Evolutionary conservation across 352 stramenopile species (phyloP), one percentile per base, ranked within the genome.

Genomic region (Globisporangium perplexum): DNA sequence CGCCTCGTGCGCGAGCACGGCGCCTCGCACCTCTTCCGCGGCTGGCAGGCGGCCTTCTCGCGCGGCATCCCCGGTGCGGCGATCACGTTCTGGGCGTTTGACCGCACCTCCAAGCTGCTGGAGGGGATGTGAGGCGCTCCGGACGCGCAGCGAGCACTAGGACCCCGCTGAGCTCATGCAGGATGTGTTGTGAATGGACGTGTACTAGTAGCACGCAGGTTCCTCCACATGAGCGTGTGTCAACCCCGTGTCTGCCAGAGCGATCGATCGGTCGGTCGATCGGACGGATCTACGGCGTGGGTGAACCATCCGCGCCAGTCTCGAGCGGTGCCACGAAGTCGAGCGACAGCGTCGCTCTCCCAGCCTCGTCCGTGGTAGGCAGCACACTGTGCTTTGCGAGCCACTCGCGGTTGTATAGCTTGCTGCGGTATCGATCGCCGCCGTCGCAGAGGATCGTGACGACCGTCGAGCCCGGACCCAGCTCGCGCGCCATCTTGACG

Each of bases 361-460:
- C 60, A 3, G 23, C 41, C 30, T 50, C 48, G 43, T 68, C 42
- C 24, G 47, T 60, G 8, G 53, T 53, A 7, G 70, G 69, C 26
- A 74, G 14, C 45, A 95, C 52, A 0, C 81, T 70, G 41, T 86
- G 55, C 30, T 86, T 58, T 33, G 73, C 64, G 18, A 94, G 74
- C 78, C 76, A 96, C 53, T 77, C 60, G 11, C 60, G 60, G 51
- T 90, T 95, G 63, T 88, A 93, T 24, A 95, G 49, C 58, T 93
- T 95, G 65, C 74, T 92, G 23, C 76, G 68, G 43, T 96, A 93
- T 12, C 83, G 70, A 17, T 93, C 75, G 7, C 82, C 86, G 0
- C 77, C 74, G 46, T 96, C 86, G 46, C 83, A 88, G 53, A 96
- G 35, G 18, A 96, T 84, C 15, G 85, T 96, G 36, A 91, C 83